phyloP scores from a whole-genome alignment of 164 flowering plant genomes.

The Vitis cinerea region DNA sequence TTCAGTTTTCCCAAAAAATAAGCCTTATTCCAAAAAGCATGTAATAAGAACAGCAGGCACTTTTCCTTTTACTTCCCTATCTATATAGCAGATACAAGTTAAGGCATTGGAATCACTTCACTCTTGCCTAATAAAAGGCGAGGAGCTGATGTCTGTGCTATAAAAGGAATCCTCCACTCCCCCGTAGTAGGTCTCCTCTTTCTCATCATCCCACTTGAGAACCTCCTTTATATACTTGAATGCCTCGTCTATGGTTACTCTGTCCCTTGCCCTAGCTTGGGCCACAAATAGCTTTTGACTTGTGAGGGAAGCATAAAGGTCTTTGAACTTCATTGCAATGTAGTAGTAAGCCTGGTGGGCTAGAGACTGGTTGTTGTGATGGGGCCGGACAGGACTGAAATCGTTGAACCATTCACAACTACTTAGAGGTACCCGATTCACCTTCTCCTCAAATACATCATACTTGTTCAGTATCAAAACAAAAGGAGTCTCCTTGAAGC shows the following conservation, averaged over 20 bases:
- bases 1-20: neutral
- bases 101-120: slow-evolving; percentile 5
- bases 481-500: slow-evolving; percentile 86
- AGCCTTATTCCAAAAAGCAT: neutral
- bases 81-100: slow-evolving; percentile 3
- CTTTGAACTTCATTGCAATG: slow-evolving; percentile 94
- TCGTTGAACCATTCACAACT: slow-evolving; percentile 92
- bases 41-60: neutral
- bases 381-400: slow-evolving; percentile 73
- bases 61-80: neutral
- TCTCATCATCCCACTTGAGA: slow-evolving; percentile 95
- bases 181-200: slow-evolving; percentile 59
- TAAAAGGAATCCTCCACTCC: slow-evolving; percentile 81
- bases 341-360: slow-evolving; percentile 92
- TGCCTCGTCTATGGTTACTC: slow-evolving; percentile 77
- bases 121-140: slow-evolving; percentile 64
- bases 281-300: slow-evolving; percentile 81
- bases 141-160: slow-evolving; percentile 89
- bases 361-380: slow-evolving; percentile 63
- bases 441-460: slow-evolving; percentile 86
- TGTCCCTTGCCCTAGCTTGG: slow-evolving; percentile 80
- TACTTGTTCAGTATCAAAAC: slow-evolving; percentile 85
- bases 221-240: slow-evolving; percentile 91
- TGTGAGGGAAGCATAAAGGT: slow-evolving; percentile 76
- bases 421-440: slow-evolving; percentile 52